Conservation (phyloP, 495 filamentous ascomycete genomes). For the Haplographium delicatum region DNA sequence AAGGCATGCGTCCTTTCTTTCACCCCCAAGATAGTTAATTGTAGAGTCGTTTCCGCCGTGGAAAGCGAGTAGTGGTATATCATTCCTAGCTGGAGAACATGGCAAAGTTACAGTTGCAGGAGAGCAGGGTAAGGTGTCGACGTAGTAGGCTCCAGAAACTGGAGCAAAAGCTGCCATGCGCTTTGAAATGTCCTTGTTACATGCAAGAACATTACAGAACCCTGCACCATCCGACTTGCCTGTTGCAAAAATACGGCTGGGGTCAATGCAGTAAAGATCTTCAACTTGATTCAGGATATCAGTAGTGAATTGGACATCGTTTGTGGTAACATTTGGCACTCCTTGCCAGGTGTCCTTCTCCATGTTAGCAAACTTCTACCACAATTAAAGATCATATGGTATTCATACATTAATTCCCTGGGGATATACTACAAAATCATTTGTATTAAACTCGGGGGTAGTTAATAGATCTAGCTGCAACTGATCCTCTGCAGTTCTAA, state of each 20-base stretch:
- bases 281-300: conserved; percentile 44
- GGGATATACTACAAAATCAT: conserved; percentile 46
- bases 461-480: conserved; percentile 37
- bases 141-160: conserved; percentile 24
- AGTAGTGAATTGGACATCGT: conserved; percentile 29
- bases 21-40: conserved; percentile 32
- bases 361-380: not conserved
- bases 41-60: conserved; percentile 41
- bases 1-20: conserved; percentile 29
- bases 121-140: conserved; percentile 23
- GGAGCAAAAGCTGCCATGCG: conserved; percentile 39
- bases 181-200: conserved; percentile 32
- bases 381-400: not conserved
- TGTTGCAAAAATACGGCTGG: conserved; percentile 38
- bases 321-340: conserved; percentile 22
- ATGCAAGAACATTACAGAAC: conserved; percentile 42
- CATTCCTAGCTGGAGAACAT: conserved; percentile 30
- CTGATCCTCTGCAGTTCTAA: conserved; percentile 30
- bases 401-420: conserved; percentile 37
- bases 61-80: conserved; percentile 43
- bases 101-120: conserved; percentile 26
- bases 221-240: conserved; percentile 53
- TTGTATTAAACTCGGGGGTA: conserved; percentile 37
- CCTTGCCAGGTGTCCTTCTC: conserved; percentile 28
- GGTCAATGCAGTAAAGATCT: conserved; percentile 41